Evolutionary conservation across 2,329 filamentous ascomycete genomes (phyloP).

Genomic region (Trichoderma arundinaceum): DNA sequence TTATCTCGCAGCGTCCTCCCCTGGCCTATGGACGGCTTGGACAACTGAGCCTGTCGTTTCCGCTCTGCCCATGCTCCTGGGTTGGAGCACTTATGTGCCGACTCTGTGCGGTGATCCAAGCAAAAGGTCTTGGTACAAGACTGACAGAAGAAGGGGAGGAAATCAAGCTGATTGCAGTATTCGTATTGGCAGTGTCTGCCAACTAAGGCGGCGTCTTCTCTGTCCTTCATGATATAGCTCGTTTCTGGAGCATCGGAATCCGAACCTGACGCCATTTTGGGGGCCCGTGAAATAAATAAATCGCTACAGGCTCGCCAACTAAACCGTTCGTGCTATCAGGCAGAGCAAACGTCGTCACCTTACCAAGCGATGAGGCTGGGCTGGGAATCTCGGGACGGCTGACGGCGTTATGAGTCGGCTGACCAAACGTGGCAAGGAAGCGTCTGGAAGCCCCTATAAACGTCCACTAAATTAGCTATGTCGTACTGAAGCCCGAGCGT

Average conservation of each 20-base stretch:
- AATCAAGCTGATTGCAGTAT: conserved; percentile 94
- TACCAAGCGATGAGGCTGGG: conserved; percentile 9
- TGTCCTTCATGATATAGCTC: conserved; percentile 75
- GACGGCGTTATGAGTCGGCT: conserved; percentile 24
- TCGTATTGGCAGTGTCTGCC: conserved; percentile 89
- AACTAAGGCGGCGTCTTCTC: conserved; percentile 78
- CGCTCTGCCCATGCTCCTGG: conserved; percentile 67
- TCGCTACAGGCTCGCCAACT: conserved; percentile 25
- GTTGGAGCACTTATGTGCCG: conserved; percentile 71
- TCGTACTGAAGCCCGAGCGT: background rate
- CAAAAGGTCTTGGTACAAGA: conserved; percentile 87
- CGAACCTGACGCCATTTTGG: conserved; percentile 61
- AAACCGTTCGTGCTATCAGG: conserved; percentile 34
- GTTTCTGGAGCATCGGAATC: conserved; percentile 51
- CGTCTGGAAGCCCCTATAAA: conserved; percentile 43
- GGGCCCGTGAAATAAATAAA: conserved; percentile 12
- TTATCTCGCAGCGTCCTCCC: conserved; percentile 60
- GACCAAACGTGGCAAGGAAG: conserved; percentile 37
- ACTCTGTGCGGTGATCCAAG: conserved; percentile 89
- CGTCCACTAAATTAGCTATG: conserved; percentile 5
- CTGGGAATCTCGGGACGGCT: conserved; percentile 16
- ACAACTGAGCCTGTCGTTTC: conserved; percentile 59
- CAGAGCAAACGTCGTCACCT: conserved; percentile 41
- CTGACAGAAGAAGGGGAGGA: conserved; percentile 92
- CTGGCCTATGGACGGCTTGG: conserved; percentile 59